Evolutionary conservation across 1,139 yeast genomes (phyloP).

Genomic region (Geotrichum carabidarum): DNA sequence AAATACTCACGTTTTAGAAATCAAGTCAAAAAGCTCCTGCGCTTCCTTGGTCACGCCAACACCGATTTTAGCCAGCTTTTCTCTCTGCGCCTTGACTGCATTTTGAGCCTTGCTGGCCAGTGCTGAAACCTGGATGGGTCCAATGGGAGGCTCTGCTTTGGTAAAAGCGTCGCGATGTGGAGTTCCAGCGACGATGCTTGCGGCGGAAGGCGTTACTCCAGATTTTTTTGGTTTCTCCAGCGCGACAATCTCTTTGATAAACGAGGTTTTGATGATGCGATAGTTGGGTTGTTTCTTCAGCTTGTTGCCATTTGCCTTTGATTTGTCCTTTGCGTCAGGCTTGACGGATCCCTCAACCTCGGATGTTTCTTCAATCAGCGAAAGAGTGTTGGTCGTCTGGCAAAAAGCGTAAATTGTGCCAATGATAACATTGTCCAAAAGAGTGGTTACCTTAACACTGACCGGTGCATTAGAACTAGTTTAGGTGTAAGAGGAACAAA

Average conservation of each 20-base stretch:
- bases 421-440: constrained; percentile 50
- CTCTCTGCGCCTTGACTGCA: constrained; percentile 27
- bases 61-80: constrained; percentile 33
- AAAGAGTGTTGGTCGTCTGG: constrained; percentile 42
- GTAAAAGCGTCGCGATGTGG: constrained; percentile 24
- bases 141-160: constrained; percentile 29
- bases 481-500: not conserved
- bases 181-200: constrained; percentile 15
- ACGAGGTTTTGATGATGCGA: constrained; percentile 53
- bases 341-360: constrained; percentile 5
- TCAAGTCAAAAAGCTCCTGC: constrained; percentile 46
- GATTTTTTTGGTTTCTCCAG: constrained; percentile 36
- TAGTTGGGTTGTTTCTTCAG: constrained; percentile 39
- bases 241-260: constrained; percentile 52
- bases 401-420: constrained; percentile 63
- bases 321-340: constrained; percentile 1
- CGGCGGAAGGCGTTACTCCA: constrained; percentile 7
- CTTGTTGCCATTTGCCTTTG: constrained; percentile 20
- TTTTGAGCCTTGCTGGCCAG: constrained; percentile 28
- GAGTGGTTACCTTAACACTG: constrained; percentile 53
- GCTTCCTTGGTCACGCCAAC: constrained; percentile 46
- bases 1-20: constrained; percentile 40
- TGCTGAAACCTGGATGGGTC: constrained; percentile 30
- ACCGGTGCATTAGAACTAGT: not conserved
- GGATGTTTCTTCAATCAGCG: constrained; percentile 32